These are phyloP conservation scores for Eustoma russellianum DNA, from an alignment of 257 asterid species.

Conservation along the genomic window DNA sequence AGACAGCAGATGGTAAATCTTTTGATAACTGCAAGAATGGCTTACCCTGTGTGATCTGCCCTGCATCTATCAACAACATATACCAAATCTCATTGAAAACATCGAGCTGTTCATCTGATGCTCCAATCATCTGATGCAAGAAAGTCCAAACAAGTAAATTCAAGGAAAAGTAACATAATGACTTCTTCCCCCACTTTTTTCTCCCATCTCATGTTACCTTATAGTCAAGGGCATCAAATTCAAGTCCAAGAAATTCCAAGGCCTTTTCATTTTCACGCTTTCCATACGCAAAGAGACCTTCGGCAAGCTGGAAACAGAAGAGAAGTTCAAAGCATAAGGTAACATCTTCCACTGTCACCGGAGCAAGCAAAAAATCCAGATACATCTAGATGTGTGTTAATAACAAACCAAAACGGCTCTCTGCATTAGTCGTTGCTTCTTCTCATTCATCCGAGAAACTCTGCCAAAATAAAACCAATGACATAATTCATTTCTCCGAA, in stretches of 20 bases:
- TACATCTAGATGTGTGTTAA: no score
- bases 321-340: neutral
- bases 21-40: neutral
- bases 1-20: neutral
- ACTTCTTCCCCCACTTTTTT: neutral
- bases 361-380: no score
- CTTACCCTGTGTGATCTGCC: constrained; percentile 49
- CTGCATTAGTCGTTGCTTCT: constrained; percentile 56
- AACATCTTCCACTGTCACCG: no score
- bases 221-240: constrained; percentile 48
- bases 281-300: constrained; percentile 53
- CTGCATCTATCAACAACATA: constrained; percentile 43
- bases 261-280: constrained; percentile 60
- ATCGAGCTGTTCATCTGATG: constrained; percentile 92
- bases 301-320: constrained; percentile 65
- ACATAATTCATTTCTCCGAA: neutral
- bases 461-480: constrained; percentile 27
- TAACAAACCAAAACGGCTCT: constrained; percentile 51
- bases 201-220: constrained; percentile 37
- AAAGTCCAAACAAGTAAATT: neutral
- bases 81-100: constrained; percentile 70
- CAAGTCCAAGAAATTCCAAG: constrained; percentile 45
- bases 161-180: neutral
- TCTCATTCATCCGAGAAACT: constrained; percentile 56
- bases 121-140: constrained; percentile 67